phyloP scores from a whole-genome alignment of 2,329 filamentous ascomycete genomes.

The Clarireedia sp. region DNA sequence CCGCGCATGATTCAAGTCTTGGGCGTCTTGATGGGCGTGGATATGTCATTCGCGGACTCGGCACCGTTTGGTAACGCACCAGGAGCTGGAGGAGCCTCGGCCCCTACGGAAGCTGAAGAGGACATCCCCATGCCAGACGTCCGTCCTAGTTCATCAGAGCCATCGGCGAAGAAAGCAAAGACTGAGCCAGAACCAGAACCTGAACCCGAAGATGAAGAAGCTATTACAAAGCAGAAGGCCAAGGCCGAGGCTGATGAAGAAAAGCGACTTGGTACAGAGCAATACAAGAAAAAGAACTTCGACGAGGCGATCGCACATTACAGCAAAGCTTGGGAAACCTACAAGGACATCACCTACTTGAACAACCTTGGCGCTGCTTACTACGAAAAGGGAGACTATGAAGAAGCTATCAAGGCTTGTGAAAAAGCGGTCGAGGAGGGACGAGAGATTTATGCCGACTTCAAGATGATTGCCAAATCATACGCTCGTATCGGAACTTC shows the following conservation, averaged over 20 bases:
- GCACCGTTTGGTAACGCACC: slow-evolving; percentile 8
- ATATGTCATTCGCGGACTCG: slow-evolving; percentile 48
- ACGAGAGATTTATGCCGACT: slow-evolving; percentile 83
- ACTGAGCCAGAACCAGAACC: slow-evolving; percentile 51
- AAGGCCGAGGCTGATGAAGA: slow-evolving; percentile 91
- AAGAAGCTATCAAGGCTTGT: slow-evolving; percentile 79
- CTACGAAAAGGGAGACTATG: slow-evolving; percentile 93
- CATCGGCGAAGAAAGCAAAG: slow-evolving; percentile 42
- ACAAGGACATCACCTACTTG: slow-evolving; percentile 96
- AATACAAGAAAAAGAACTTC: slow-evolving; percentile 98
- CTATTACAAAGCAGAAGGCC: slow-evolving; percentile 74
- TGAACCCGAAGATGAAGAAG: slow-evolving; percentile 73
- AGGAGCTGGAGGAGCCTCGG: neutral
- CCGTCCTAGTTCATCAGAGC: slow-evolving; percentile 35
- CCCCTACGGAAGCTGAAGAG: slow-evolving; percentile 47
- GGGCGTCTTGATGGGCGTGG: slow-evolving; percentile 85
- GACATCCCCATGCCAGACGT: slow-evolving; percentile 74
- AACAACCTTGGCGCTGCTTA: slow-evolving; percentile 93
- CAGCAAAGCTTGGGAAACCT: slow-evolving; percentile 83
- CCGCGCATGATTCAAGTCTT: slow-evolving; percentile 90
- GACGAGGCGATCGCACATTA: slow-evolving; percentile 94
- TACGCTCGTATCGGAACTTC: slow-evolving; percentile 91
- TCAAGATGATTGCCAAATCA: slow-evolving; percentile 98
- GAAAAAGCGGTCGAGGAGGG: slow-evolving; percentile 85
- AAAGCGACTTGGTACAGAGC: slow-evolving; percentile 87